Evolutionary conservation across 1,284 basidiomycete genomes (phyloP).

Genomic region (Leccinum griseonigrum): DNA sequence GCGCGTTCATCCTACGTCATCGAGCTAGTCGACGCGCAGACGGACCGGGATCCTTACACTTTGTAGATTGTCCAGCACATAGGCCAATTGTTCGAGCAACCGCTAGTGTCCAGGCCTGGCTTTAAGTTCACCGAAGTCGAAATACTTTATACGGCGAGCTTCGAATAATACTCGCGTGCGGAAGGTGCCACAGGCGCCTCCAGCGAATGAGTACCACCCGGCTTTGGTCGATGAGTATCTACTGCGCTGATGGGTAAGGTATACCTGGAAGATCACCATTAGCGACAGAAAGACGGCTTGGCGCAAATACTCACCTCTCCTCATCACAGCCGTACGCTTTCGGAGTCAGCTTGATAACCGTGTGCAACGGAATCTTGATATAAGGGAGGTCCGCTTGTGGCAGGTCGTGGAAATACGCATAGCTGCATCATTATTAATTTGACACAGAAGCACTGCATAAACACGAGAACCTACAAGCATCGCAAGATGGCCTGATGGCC

Average conservation of each 20-base stretch:
- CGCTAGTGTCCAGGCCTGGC: too few relatives aligned
- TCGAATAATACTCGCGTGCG: constrained; percentile 33
- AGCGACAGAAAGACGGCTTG: not conserved
- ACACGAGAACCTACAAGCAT: constrained; percentile 63
- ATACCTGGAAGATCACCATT: constrained; percentile 47
- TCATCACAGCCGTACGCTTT: constrained; percentile 99
- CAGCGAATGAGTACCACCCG: constrained; percentile 32
- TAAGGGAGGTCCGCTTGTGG: constrained; percentile 95
- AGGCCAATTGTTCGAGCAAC: too few relatives aligned
- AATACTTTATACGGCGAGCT: constrained; percentile 3
- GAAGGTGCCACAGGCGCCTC: constrained; percentile 18
- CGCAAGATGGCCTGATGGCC: constrained; percentile 96
- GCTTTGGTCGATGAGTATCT: constrained; percentile 93
- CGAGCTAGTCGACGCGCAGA: too few relatives aligned
- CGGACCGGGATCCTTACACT: too few relatives aligned
- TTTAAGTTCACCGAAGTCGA: too few relatives aligned
- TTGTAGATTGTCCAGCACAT: too few relatives aligned
- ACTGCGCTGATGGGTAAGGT: constrained; percentile 88
- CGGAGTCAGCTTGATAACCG: constrained; percentile 96
- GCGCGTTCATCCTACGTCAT: too few relatives aligned
- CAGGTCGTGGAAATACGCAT: constrained; percentile 93
- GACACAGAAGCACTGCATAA: not conserved
- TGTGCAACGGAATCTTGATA: constrained; percentile 96
- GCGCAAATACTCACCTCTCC: constrained; percentile 59
- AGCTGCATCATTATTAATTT: constrained; percentile 42